Base-by-base conservation (phyloP, 371 early-diverging fungal species). In the Lichtheimia corymbifera region DNA sequence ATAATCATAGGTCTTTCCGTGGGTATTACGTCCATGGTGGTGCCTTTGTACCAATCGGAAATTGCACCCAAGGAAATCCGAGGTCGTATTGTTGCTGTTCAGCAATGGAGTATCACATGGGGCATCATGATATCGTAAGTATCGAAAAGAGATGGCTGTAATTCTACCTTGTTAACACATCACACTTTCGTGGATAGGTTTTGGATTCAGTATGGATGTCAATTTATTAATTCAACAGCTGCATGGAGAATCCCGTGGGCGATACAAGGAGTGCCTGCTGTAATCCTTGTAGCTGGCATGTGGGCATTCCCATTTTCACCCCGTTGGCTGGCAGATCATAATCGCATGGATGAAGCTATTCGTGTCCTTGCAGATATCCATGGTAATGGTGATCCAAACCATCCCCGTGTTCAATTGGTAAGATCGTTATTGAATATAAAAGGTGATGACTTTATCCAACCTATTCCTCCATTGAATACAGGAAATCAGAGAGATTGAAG, bases 161-260 rank as follows among this genome's bases (percentile, higher is more conserved):
- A 15, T 28, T 12, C 9, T 27, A 15, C 24, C 1, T 53, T 24
- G 9, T 40, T 53, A 28, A n/a, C 53, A 45, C 44, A 28, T 14
- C 53, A 45, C 44, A 6, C 17, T 6, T 57, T 7, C 9, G 11
- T 11, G 0, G 11, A 35, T 45, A 64, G 66, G 6, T 68, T 68
- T 53, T 68, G 68, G 68, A 68, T 68, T 35, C 68, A 68, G 40
- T 60, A 56, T 58, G 68, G 68, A 41, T 55, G 53, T 17, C 57
- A 55, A 6, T 49, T 45, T 30, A 63, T 62, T 30, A 25, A 25
- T 13, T 63, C 30, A 11, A 62, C 80, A 44, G 79, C 82, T 28
- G 76, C 88, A 40, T 95, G 91, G 90, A 86, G 95, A 58, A 72
- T 90, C 44, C 90, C 94, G 4, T 83, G 94, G 69, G 93, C 84